Conservation (phyloP, 2,329 filamentous ascomycete genomes). For the Chaetoscypha palmicola region DNA sequence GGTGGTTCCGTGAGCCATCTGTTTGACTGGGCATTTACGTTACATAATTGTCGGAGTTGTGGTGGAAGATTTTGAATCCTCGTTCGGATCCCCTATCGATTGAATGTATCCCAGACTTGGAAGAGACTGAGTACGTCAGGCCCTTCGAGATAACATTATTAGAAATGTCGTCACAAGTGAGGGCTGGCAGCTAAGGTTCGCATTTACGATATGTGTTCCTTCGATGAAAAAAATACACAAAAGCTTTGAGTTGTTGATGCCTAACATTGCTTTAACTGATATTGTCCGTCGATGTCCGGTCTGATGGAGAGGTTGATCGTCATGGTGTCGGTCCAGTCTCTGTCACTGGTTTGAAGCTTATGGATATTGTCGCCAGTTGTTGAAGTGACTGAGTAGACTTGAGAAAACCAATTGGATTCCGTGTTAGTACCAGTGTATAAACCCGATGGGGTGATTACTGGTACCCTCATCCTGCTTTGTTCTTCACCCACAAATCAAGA, state of each 20-base stretch:
- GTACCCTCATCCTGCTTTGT: background rate
- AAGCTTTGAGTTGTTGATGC: slow-evolving; percentile 5
- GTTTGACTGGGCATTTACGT: slow-evolving; percentile 1
- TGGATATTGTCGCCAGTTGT: background rate
- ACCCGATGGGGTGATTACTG: slow-evolving; percentile 8
- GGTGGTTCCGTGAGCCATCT: slow-evolving; percentile 9
- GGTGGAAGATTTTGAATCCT: slow-evolving; percentile 8
- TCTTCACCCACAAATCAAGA: slow-evolving; percentile 1
- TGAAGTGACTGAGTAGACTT: slow-evolving; percentile 4
- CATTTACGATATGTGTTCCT: slow-evolving; percentile 4
- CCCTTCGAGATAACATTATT: background rate
- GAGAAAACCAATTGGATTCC: slow-evolving; percentile 9
- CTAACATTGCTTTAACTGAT: slow-evolving; percentile 4
- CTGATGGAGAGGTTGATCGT: slow-evolving; percentile 7
- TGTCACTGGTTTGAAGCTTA: background rate
- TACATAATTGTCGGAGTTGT: slow-evolving; percentile 10
- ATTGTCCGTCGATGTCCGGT: slow-evolving; percentile 8
- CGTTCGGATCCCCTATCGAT: background rate
- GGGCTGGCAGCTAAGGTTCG: slow-evolving; percentile 9
- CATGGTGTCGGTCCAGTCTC: background rate
- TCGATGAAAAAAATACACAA: slow-evolving; percentile 12
- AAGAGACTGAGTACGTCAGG: background rate
- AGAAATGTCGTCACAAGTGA: background rate
- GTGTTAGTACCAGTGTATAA: slow-evolving; percentile 4
- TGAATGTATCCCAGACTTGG: background rate